Evolutionary conservation across 371 early-diverging fungal species (phyloP).

Genomic region (Mortierella sp.): DNA sequence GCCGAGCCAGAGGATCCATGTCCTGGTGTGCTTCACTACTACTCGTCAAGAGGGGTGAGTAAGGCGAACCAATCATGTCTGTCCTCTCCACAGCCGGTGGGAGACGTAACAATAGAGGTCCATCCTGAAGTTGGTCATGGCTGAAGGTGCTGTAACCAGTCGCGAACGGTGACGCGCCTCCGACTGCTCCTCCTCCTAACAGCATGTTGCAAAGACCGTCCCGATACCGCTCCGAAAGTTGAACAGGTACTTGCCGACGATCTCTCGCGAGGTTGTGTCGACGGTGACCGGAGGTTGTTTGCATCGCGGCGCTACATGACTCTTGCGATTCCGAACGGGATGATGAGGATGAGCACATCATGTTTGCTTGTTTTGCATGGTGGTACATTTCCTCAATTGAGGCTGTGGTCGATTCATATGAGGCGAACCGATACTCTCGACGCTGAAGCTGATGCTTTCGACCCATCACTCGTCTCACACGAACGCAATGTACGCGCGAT

Average conservation of each 20-base stretch:
- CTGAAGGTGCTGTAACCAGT: conserved; percentile 4
- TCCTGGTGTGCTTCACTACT: conserved; percentile 13
- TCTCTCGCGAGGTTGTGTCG: conserved; percentile 11
- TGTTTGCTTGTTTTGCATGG: conserved; percentile 11
- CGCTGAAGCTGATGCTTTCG: conserved; percentile 48
- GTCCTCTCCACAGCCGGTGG: conserved; percentile 28
- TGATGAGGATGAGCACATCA: conserved; percentile 4
- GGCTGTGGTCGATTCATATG: conserved; percentile 16
- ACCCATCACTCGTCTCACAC: conserved; percentile 46
- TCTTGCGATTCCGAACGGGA: not conserved
- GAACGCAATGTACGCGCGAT: conserved; percentile 37
- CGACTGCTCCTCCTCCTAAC: conserved; percentile 7
- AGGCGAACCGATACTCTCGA: conserved; percentile 19
- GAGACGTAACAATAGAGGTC: conserved; percentile 16
- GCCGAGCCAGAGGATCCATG: conserved; percentile 7
- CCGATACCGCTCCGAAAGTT: conserved; percentile 1
- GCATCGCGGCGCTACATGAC: not conserved
- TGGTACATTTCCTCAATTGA: conserved; percentile 19
- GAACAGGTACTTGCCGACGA: conserved; percentile 1
- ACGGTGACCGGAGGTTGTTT: conserved; percentile 4
- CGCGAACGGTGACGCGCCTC: conserved; percentile 12
- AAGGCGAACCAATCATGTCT: conserved; percentile 28
- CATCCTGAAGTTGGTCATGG: conserved; percentile 3
- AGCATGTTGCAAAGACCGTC: conserved; percentile 11
- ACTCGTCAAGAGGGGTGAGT: conserved; percentile 29